These are phyloP conservation scores for Cardiospermum halicacabum DNA, from an alignment of 345 rosid genomes.

Conservation along the genomic window DNA sequence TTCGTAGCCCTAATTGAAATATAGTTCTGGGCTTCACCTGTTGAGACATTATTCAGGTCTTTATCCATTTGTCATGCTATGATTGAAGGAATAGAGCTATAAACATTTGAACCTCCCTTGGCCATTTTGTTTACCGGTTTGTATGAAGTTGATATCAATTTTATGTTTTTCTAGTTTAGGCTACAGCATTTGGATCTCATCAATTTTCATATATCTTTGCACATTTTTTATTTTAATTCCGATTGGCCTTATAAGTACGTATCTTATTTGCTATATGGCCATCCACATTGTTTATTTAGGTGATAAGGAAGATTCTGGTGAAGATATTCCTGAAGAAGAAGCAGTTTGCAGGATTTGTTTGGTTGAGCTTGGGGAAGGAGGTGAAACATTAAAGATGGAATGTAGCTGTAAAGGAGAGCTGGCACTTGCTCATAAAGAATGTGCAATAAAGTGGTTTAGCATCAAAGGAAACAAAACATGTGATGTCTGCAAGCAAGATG, in stretches of 20 bases:
- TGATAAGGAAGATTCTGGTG: constrained; percentile 34
- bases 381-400: constrained; percentile 53
- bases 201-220: not conserved
- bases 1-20: not conserved
- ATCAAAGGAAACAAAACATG: constrained; percentile 55
- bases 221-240: not conserved
- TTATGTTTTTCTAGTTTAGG: not conserved
- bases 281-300: constrained; percentile 17
- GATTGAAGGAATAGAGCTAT: not conserved
- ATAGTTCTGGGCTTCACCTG: not conserved
- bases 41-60: not conserved
- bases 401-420: constrained; percentile 67
- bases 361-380: constrained; percentile 54
- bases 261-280: constrained; percentile 4
- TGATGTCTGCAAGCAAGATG: constrained; percentile 60
- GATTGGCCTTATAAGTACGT: not conserved
- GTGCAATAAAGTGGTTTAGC: constrained; percentile 64
- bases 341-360: constrained; percentile 62
- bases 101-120: not conserved
- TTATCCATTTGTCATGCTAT: not conserved
- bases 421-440: constrained; percentile 62
- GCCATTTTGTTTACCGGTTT: not conserved
- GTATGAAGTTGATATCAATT: not conserved
- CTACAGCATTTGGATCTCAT: not conserved
- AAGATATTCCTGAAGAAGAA: constrained; percentile 59